Evolutionary conservation across 2,329 filamentous ascomycete genomes (phyloP).

Genomic region (Cryphonectria parasitica): DNA sequence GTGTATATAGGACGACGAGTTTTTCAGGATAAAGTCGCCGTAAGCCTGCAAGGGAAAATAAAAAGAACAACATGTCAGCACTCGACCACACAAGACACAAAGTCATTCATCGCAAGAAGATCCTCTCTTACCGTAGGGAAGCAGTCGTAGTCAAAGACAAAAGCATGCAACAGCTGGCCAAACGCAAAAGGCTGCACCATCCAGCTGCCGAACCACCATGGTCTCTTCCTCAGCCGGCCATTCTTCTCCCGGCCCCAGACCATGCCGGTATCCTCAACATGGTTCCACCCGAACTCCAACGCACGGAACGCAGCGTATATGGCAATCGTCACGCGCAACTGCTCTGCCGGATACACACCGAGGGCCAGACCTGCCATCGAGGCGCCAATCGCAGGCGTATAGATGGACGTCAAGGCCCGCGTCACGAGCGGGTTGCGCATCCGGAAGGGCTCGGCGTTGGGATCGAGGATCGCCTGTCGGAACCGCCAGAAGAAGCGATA

Average conservation of each 20-base stretch:
- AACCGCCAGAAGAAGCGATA: conserved; percentile 87
- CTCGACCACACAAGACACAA: background rate
- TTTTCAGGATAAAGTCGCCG: conserved; percentile 64
- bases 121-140: conserved; percentile 59
- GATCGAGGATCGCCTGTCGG: conserved; percentile 75
- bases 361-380: conserved; percentile 84
- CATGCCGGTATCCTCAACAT: conserved; percentile 73
- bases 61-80: background rate
- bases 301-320: conserved; percentile 82
- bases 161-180: conserved; percentile 76
- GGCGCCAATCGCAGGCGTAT: conserved; percentile 88
- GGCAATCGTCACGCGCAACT: conserved; percentile 75
- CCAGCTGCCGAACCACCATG: conserved; percentile 87
- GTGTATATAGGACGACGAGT: conserved; percentile 81
- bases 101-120: no score
- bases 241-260: conserved; percentile 64
- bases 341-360: conserved; percentile 69
- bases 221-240: conserved; percentile 61
- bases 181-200: conserved; percentile 76
- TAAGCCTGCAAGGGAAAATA: conserved; percentile 34
- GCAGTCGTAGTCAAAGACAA: conserved; percentile 77
- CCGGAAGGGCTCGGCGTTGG: conserved; percentile 81
- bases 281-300: conserved; percentile 85
- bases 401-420: conserved; percentile 75
- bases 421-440: conserved; percentile 79